phyloP scores from a whole-genome alignment of 441 rosid genomes.

The Pelargonium citronellum region DNA sequence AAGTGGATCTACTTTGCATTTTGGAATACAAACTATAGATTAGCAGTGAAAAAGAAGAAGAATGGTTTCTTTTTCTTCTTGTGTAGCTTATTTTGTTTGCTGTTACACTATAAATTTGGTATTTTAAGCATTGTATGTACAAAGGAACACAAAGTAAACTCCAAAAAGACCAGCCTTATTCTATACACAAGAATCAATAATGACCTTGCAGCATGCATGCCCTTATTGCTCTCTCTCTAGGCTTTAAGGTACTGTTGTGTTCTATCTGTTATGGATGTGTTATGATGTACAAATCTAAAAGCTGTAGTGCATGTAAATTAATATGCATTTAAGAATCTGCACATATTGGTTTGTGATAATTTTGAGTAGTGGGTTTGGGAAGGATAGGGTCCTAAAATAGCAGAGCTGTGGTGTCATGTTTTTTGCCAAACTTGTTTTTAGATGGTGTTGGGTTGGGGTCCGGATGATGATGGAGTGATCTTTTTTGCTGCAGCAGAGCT shows the following conservation, averaged over 20 bases:
- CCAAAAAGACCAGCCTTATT: slow-evolving; percentile 38
- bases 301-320: too few relatives aligned
- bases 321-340: too few relatives aligned
- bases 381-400: slow-evolving; percentile 2
- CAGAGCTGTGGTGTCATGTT: not conserved
- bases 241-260: slow-evolving; percentile 22
- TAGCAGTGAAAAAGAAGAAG: not conserved
- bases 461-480: slow-evolving; percentile 20
- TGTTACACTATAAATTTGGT: not conserved
- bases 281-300: too few relatives aligned
- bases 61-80: not conserved
- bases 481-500: slow-evolving; percentile 4
- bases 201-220: too few relatives aligned
- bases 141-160: slow-evolving; percentile 31
- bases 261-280: not conserved
- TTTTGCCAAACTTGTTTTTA: slow-evolving; percentile 2
- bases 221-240: slow-evolving; percentile 9
- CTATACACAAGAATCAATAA: slow-evolving; percentile 17
- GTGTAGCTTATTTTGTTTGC: not conserved
- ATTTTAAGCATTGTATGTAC: slow-evolving; percentile 10
- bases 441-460: slow-evolving; percentile 11
- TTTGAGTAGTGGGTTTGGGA: slow-evolving; percentile 5
- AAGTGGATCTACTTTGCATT: slow-evolving; percentile 12
- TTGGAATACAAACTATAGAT: not conserved
- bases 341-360: slow-evolving; percentile 9